phyloP scores from a whole-genome alignment of 257 asterid genomes.

The Gentiana dahurica region DNA sequence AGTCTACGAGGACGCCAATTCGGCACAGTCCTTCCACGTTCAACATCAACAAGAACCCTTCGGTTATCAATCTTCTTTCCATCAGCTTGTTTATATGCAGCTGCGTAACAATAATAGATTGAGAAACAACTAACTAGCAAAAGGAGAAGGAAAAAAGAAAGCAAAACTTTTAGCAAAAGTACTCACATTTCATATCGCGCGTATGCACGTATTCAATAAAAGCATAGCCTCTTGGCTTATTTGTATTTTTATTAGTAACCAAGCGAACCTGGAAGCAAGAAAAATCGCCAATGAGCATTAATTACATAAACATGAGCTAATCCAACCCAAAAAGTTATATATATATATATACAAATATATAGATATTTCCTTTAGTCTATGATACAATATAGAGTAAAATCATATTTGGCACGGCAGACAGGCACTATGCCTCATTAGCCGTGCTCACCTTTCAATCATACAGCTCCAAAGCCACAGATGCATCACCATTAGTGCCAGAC shows the following conservation, averaged over 20 bases:
- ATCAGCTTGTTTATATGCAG: slow-evolving; percentile 98
- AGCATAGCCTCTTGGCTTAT: slow-evolving; percentile 95
- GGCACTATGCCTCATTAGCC: slow-evolving; percentile 97
- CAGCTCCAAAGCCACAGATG: slow-evolving; percentile 86
- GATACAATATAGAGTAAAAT: slow-evolving; percentile 23
- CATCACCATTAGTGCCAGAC: slow-evolving; percentile 93
- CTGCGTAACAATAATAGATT: slow-evolving; percentile 28
- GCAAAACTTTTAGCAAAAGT: slow-evolving; percentile 4
- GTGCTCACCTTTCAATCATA: slow-evolving; percentile 92
- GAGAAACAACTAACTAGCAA: not conserved
- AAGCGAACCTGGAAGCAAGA: slow-evolving; percentile 67
- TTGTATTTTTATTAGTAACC: slow-evolving; percentile 61
- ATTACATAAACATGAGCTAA: slow-evolving; percentile 7
- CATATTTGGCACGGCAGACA: slow-evolving; percentile 93
- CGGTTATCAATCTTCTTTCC: slow-evolving; percentile 91
- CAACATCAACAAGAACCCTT: slow-evolving; percentile 97
- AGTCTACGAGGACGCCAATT: slow-evolving; percentile 98
- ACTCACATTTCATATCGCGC: slow-evolving; percentile 88
- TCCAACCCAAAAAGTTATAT: slow-evolving; percentile 4
- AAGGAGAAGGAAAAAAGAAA: not conserved
- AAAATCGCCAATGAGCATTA: slow-evolving; percentile 15
- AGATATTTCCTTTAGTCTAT: slow-evolving; percentile 12
- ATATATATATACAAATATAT: slow-evolving; percentile 9
- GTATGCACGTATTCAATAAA: slow-evolving; percentile 81
- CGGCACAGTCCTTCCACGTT: slow-evolving; percentile 98